Percentiles rank a stretch among this genome's conserved stretches.
Evolutionary conservation across 2,329 filamentous ascomycete genomes (phyloP).

Genomic region (Aspergillus alliaceus): DNA sequence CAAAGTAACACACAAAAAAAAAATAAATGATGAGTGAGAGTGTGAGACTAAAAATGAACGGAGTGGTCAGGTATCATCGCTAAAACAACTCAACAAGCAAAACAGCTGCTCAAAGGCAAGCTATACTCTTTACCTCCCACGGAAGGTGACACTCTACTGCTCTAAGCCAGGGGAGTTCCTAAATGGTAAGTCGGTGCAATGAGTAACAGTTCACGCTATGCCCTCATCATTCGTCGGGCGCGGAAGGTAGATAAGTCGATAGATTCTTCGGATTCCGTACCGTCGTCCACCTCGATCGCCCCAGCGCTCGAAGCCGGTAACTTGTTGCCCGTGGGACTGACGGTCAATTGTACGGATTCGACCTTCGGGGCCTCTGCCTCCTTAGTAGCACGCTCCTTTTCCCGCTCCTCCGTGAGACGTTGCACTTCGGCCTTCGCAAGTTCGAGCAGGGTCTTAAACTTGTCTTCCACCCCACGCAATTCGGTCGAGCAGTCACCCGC

Average conservation of each 20-base stretch:
- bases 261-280: constrained; percentile 15
- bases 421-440: constrained; percentile 62
- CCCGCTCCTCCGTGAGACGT: constrained; percentile 55
- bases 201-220: background rate
- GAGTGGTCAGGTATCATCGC: constrained; percentile 6
- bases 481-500: constrained; percentile 82
- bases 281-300: constrained; percentile 21
- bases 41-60: background rate
- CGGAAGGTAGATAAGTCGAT: constrained; percentile 22
- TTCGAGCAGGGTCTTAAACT: constrained; percentile 63
- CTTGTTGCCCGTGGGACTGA: background rate
- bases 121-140: background rate
- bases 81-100: background rate
- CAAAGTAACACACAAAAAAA: background rate
- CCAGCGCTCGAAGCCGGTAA: constrained; percentile 2
- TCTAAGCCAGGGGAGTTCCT: background rate
- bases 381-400: constrained; percentile 22
- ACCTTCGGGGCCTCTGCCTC: constrained; percentile 10
- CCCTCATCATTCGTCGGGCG: constrained; percentile 11
- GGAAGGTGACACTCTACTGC: background rate
- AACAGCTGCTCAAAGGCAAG: background rate
- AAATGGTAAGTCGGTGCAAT: background rate
- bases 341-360: background rate
- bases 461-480: constrained; percentile 66
- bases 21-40: background rate